phyloP scores from a whole-genome alignment of 2,329 filamentous ascomycete genomes.

The Ophiostoma himal-ulmi region DNA sequence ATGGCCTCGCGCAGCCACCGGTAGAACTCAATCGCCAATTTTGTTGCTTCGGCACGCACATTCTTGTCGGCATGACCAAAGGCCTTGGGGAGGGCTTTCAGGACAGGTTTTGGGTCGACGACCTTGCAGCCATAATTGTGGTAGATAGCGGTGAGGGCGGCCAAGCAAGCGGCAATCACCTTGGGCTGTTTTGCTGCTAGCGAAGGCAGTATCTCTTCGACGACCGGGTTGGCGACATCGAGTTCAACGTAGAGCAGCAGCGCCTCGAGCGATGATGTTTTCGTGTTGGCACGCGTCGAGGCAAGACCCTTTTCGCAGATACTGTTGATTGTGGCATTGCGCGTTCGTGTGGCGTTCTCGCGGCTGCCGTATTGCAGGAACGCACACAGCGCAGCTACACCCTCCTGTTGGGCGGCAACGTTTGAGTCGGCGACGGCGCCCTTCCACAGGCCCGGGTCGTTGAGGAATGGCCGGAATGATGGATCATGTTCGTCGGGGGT shows the following conservation, averaged over 20 bases:
- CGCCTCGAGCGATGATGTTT: constrained; percentile 79
- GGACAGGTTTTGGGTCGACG: constrained; percentile 84
- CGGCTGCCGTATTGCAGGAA: constrained; percentile 87
- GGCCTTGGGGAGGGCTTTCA: constrained; percentile 83
- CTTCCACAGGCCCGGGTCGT: constrained; percentile 85
- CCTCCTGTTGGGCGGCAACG: constrained; percentile 93
- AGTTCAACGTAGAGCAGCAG: constrained; percentile 84
- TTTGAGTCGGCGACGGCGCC: constrained; percentile 89
- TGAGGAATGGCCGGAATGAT: constrained; percentile 78
- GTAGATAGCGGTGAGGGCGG: constrained; percentile 74
- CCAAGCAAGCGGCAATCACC: constrained; percentile 65
- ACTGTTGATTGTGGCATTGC: constrained; percentile 65
- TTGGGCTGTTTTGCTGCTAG: constrained; percentile 88
- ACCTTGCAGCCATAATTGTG: constrained; percentile 95
- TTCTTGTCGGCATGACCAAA: constrained; percentile 98
- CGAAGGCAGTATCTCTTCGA: constrained; percentile 82
- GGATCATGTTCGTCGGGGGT: constrained; percentile 81
- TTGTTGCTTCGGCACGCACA: constrained; percentile 87
- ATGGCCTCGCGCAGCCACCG: constrained; percentile 96
- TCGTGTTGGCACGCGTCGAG: constrained; percentile 81
- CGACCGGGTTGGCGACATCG: constrained; percentile 74
- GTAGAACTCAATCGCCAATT: constrained; percentile 88
- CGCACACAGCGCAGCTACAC: constrained; percentile 76
- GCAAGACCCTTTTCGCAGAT: constrained; percentile 89
- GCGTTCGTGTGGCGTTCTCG: constrained; percentile 72